Evolutionary conservation across 495 filamentous ascomycete genomes (phyloP).

Genomic region (Xylaria curta): DNA sequence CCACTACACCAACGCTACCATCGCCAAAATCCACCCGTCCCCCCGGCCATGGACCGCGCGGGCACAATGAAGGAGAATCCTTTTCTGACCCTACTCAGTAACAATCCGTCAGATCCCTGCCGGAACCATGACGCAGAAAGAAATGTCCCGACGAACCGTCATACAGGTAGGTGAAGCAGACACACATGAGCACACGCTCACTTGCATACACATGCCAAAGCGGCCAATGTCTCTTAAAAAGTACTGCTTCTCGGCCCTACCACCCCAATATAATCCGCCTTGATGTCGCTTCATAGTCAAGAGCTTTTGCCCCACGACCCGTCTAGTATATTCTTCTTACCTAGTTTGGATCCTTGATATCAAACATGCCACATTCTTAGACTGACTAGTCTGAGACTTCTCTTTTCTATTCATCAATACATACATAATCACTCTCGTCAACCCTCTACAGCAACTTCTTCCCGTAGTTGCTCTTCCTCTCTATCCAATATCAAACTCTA

Average conservation of each 20-base stretch:
- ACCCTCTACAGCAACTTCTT: neutral
- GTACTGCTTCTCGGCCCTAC: slow-evolving; percentile 47
- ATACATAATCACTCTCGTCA: neutral
- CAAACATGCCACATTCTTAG: slow-evolving; percentile 28
- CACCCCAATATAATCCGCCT: slow-evolving; percentile 45
- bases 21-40: slow-evolving; percentile 42
- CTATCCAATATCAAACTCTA: neutral
- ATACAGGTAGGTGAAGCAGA: slow-evolving; percentile 44
- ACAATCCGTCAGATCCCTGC: slow-evolving; percentile 42
- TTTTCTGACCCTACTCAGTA: slow-evolving; percentile 34
- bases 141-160: slow-evolving; percentile 44
- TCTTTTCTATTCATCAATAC: slow-evolving; percentile 7
- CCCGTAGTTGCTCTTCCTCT: neutral
- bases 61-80: slow-evolving; percentile 42
- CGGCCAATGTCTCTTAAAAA: slow-evolving; percentile 44
- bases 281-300: slow-evolving; percentile 40
- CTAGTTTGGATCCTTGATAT: slow-evolving; percentile 18
- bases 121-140: slow-evolving; percentile 47
- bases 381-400: slow-evolving; percentile 25
- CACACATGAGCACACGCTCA: slow-evolving; percentile 43
- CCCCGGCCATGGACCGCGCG: slow-evolving; percentile 41
- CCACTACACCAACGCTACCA: slow-evolving; percentile 39
- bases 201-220: slow-evolving; percentile 46
- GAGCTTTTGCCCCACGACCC: slow-evolving; percentile 38
- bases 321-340: slow-evolving; percentile 44